A percentile compares a stretch with the other conserved stretches of the same genome.
Conservation (phyloP, 306 rosid species). For the Sechiopsis laciniata region DNA sequence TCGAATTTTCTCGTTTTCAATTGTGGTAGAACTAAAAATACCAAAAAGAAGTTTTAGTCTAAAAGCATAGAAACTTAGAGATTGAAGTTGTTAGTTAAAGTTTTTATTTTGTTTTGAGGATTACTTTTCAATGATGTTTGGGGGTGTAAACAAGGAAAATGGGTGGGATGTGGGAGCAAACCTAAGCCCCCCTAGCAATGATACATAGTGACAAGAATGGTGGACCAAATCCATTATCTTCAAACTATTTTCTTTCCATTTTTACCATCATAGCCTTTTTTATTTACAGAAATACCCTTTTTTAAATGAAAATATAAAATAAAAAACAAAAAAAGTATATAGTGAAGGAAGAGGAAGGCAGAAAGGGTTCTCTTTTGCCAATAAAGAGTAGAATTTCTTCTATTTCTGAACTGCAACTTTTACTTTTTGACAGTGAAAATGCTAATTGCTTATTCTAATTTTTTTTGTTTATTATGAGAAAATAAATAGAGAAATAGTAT, state of each 20-base stretch:
- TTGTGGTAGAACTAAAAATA: too few relatives aligned
- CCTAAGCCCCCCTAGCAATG: constrained; percentile 7
- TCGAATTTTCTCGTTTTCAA: too few relatives aligned
- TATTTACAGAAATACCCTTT: neutral
- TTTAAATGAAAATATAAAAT: too few relatives aligned
- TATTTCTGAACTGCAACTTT: neutral
- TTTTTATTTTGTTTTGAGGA: neutral
- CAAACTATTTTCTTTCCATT: neutral
- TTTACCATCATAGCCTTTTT: neutral
- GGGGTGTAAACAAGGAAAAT: constrained; percentile 6
- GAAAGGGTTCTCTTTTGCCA: constrained; percentile 4
- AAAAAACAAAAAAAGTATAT: too few relatives aligned
- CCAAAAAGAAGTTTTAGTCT: too few relatives aligned
- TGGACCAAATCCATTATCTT: constrained; percentile 17
- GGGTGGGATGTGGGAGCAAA: constrained; percentile 19
- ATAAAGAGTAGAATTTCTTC: neutral
- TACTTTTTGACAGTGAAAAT: neutral
- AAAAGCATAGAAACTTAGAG: too few relatives aligned
- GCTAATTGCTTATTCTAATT: constrained; percentile 7
- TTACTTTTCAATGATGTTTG: constrained; percentile 15
- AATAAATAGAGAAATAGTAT: neutral
- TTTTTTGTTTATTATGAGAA: too few relatives aligned
- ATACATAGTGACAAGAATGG: constrained; percentile 20
- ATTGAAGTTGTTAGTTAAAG: neutral
- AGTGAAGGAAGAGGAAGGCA: neutral